phyloP scores from a whole-genome alignment of 768 basidiomycete species.

The Filobasidium floriforme region DNA sequence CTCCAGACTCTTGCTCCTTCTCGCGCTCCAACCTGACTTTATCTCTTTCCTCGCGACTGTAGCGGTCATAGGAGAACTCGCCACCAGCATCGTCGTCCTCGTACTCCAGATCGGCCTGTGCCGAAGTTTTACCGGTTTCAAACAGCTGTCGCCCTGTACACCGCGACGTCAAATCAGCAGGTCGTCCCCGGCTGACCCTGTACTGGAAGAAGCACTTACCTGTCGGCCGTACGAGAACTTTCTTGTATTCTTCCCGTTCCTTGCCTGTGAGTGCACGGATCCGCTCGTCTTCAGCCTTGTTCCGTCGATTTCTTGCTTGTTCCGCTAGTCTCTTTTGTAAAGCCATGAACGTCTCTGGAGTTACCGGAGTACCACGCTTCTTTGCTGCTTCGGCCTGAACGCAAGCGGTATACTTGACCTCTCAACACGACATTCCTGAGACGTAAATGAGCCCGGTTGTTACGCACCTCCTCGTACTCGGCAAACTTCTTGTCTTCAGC shows the following conservation, averaged over 20 bases:
- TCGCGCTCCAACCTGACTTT: conserved; percentile 51
- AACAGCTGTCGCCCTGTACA: conserved; percentile 82
- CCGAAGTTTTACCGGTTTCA: conserved; percentile 67
- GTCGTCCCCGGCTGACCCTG: neutral
- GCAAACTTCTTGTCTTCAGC: conserved; percentile 67
- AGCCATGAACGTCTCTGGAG: conserved; percentile 63
- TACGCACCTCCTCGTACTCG: conserved; percentile 55
- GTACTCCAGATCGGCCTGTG: conserved; percentile 64
- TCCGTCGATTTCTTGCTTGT: conserved; percentile 56
- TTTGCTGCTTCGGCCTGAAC: conserved; percentile 64
- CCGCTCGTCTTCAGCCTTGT: conserved; percentile 68
- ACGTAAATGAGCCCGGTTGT: neutral
- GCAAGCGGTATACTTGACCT: no score
- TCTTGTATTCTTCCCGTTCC: conserved; percentile 78
- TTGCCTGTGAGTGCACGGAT: conserved; percentile 63
- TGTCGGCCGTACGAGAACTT: conserved; percentile 55
- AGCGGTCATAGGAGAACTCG: conserved; percentile 78
- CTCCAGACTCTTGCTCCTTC: conserved; percentile 53
- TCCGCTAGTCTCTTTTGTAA: conserved; percentile 77
- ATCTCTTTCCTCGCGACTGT: conserved; percentile 60
- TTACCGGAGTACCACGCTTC: conserved; percentile 87
- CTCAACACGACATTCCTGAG: conserved; percentile 46
- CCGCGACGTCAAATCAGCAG: neutral
- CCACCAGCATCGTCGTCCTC: conserved; percentile 60
- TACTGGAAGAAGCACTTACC: conserved; percentile 54